Evolutionary conservation across 108 stramenopile species (phyloP).

Genomic region (Fragilariopsis cylindrus): DNA sequence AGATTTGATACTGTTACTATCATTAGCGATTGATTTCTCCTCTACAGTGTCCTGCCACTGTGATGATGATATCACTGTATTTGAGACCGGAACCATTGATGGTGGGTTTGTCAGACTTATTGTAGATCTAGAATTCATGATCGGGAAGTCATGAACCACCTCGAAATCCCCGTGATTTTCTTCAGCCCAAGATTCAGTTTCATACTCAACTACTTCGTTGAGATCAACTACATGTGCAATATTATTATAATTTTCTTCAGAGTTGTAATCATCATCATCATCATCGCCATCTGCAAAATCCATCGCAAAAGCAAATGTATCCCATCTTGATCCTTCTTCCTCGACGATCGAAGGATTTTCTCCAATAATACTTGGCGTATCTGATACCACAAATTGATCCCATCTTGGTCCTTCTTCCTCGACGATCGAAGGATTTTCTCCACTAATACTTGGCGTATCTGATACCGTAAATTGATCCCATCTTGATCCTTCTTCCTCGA

Average conservation of each 20-base stretch:
- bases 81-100: too few relatives aligned
- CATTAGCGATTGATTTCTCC: too few relatives aligned
- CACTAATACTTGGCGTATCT: not conserved
- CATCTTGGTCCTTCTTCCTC: not conserved
- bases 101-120: too few relatives aligned
- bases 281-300: not conserved
- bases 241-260: not conserved
- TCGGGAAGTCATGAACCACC: too few relatives aligned
- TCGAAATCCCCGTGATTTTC: too few relatives aligned
- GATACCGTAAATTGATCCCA: not conserved
- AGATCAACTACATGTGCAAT: not conserved
- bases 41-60: too few relatives aligned
- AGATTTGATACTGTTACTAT: too few relatives aligned
- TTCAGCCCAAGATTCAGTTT: too few relatives aligned
- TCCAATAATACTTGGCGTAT: not conserved
- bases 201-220: too few relatives aligned
- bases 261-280: not conserved
- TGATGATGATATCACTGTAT: too few relatives aligned
- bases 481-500: not conserved
- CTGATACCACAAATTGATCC: not conserved
- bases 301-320: slow-evolving; percentile 1
- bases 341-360: not conserved
- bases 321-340: not conserved
- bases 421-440: not conserved
- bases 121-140: too few relatives aligned